Evolutionary conservation across 1,139 yeast genomes (phyloP), one percentile per base, ranked within the genome.

Genomic region (Candida sanyaensis): DNA sequence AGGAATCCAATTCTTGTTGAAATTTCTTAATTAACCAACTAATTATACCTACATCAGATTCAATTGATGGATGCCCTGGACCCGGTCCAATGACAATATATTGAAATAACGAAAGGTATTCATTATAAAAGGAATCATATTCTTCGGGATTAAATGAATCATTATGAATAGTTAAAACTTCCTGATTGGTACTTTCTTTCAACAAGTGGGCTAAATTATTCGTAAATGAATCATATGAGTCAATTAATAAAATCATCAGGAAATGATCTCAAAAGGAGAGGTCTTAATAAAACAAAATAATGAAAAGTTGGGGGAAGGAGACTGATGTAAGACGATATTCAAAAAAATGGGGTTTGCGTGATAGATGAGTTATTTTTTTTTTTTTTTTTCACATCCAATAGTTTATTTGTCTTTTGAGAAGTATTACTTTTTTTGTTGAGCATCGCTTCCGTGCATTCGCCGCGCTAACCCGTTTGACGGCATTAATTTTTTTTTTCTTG

Each of bases 41-140:
- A n/a, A 91, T 79, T 5, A 91, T 77, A 0, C 97, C 98, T 24
- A 88, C 82, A 61, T 92, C 98, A 1, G 63, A 53, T 0, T 75
- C 63, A 38, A 71, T 77, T 2, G 70, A 68, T 0, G 99, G 99
- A 56, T 88, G 83, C 0, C 99, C 99, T 0, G 99, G 99, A 0
- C 99, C 99, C 0, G 99, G 99, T 0, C 99, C 99, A 11, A 93
- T 77, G 0, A 93, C 84, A 4, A 95, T 76, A 42, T 90, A 91
- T 49, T 87, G 89, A 57, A 90, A 86, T n/a, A 71, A 62, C 2
- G 67, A 63, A 13, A 78, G 54, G 49, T 75, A 63, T 1, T 70
- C 63, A 7, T 75, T 58, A 9, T 75, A 71, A 10, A 77, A 68
- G 1, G 65, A 42, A 10, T 64, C 63, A 53, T 74, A 74, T 37